Percentiles rank a stretch among this genome's conserved stretches.
phyloP scores from a whole-genome alignment of 2,329 filamentous ascomycete species.

The Ploettnerulaceae sp. region DNA sequence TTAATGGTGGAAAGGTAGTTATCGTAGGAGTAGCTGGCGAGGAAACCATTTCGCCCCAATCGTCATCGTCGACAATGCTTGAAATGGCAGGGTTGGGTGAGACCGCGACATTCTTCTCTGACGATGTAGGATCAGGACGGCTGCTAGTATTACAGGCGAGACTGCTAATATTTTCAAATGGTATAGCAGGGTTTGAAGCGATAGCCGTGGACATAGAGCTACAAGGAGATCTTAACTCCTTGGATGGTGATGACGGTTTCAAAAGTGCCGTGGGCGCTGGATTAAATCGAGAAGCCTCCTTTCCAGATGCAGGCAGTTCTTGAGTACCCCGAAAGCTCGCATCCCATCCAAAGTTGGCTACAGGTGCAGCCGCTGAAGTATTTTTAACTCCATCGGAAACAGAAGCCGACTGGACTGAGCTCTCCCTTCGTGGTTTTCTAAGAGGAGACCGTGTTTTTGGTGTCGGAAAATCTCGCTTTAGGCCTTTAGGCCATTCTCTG shows the following conservation, averaged over 20 bases:
- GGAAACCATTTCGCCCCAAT: slow-evolving; percentile 38
- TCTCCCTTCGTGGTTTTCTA: slow-evolving; percentile 19
- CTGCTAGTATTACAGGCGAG: neutral
- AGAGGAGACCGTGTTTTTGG: slow-evolving; percentile 21
- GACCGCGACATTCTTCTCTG: neutral
- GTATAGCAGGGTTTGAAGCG: neutral
- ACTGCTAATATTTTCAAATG: neutral
- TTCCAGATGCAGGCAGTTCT: neutral
- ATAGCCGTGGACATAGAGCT: neutral
- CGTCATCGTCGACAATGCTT: slow-evolving; percentile 30
- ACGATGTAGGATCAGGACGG: neutral
- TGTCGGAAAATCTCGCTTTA: slow-evolving; percentile 18
- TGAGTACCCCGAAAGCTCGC: slow-evolving; percentile 1
- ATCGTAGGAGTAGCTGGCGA: slow-evolving; percentile 27
- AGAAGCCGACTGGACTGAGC: slow-evolving; percentile 18
- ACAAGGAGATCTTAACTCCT: neutral
- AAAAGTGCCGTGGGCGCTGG: neutral
- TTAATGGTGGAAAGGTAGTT: slow-evolving; percentile 13
- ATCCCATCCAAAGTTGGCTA: slow-evolving; percentile 28
- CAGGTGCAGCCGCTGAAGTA: slow-evolving; percentile 8
- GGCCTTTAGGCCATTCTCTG: slow-evolving; percentile 28
- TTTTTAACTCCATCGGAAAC: slow-evolving; percentile 1
- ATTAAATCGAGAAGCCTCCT: neutral
- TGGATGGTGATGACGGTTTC: neutral
- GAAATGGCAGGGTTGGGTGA: neutral